Evolutionary conservation across 1,284 basidiomycete species (phyloP).

Genomic region (Trichosporon ovoides): DNA sequence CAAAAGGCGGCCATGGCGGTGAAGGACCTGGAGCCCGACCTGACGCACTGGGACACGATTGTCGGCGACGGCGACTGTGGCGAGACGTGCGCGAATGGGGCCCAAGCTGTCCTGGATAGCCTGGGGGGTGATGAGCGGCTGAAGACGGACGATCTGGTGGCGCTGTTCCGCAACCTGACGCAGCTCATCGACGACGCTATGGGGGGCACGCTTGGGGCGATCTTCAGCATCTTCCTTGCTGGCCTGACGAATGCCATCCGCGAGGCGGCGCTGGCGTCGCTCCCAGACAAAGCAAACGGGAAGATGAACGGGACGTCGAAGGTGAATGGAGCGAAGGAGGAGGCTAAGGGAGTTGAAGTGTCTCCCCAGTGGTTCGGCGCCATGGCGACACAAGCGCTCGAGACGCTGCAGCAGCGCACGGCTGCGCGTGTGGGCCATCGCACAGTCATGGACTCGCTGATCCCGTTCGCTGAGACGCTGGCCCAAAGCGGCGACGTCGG

Average conservation of each 20-base stretch:
- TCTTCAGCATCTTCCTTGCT: slow-evolving; percentile 47
- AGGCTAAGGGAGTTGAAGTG: no score
- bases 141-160: slow-evolving; percentile 38
- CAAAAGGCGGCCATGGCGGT: slow-evolving; percentile 33
- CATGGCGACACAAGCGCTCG: slow-evolving; percentile 31
- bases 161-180: slow-evolving; percentile 40
- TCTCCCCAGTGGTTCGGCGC: slow-evolving; percentile 8
- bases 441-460: slow-evolving; percentile 52
- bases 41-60: slow-evolving; percentile 52
- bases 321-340: no score
- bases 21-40: slow-evolving; percentile 47
- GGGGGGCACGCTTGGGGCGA: slow-evolving; percentile 46
- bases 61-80: slow-evolving; percentile 48
- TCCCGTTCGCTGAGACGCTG: slow-evolving; percentile 49
- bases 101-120: slow-evolving; percentile 35
- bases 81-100: slow-evolving; percentile 44
- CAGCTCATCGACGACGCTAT: slow-evolving; percentile 45
- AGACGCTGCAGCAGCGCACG: slow-evolving; percentile 47
- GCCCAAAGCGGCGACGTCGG: slow-evolving; percentile 34
- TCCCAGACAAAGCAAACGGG: no score
- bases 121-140: slow-evolving; percentile 26
- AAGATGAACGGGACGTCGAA: no score
- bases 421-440: slow-evolving; percentile 49
- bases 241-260: slow-evolving; percentile 39
- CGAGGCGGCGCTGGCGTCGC: slow-evolving; percentile 14